Evolutionary conservation across 805 yeast species (phyloP), one percentile per base, ranked within the genome.

Genomic region (Saccharomycopsis selenospora): DNA sequence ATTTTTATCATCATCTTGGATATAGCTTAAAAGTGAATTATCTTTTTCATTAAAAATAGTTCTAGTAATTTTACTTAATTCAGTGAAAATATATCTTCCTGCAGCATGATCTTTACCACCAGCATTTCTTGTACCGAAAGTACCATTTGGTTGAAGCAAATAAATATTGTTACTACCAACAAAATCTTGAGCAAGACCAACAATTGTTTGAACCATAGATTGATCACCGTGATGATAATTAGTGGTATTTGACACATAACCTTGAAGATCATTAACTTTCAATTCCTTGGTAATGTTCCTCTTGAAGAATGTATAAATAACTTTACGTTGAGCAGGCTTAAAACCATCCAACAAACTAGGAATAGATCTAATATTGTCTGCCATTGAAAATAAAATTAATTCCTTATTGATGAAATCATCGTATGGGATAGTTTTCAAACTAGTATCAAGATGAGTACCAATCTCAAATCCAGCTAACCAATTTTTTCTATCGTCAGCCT

Each of bases 101-200:
- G 98, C 97, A n/a, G 98, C 85, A 13, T 90, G 93, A 71, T 93
- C 99, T 64, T 93, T 93, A 70, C 99, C 99, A 66, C 99, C 99
- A 23, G 87, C 75, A 23, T 93, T 90, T 67, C 99, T 80, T 1
- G 96, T 82, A 75, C 99, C 99, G 63, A 93, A 93, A 28, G 88
- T 82, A 73, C 99, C 99, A 63, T 84, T 85, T 42, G 99, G 99
- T 62, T 79, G 75, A 58, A 93, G 69, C 46, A 88, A 60, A 63
- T 93, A 85, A 57, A 93, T 67, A 60, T 93, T 93, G 61, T 93
- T 93, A 5, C 95, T 74, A 8, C 99, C 99, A 43, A 91, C 83
- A 61, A 86, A 93, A 64, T 88, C 89, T 64, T 93, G 99, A 1
- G 99, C 99, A 62, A 93, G 68, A 4, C 95, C 95, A 59, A 93